phyloP scores from a whole-genome alignment of 1,284 basidiomycete species.

The Cryptococcus sp. region DNA sequence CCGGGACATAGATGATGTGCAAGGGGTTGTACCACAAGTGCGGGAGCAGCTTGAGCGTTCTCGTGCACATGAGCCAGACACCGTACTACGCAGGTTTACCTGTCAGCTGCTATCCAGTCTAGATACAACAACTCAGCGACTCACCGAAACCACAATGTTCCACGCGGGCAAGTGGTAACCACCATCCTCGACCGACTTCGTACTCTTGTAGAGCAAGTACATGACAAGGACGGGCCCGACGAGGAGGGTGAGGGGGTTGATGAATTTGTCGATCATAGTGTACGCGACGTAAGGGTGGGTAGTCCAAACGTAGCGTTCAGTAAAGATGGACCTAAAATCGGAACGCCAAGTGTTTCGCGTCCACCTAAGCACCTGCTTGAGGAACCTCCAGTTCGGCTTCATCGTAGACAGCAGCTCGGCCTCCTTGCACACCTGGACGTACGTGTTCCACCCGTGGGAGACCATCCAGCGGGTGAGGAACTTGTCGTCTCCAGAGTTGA shows the following conservation, averaged over 20 bases:
- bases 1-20: constrained; percentile 82
- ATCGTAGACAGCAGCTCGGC: constrained; percentile 86
- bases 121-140: constrained; percentile 5
- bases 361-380: constrained; percentile 89
- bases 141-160: constrained; percentile 62
- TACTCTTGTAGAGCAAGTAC: constrained; percentile 73
- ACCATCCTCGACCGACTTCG: constrained; percentile 62
- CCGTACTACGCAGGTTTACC: constrained; percentile 56
- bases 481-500: constrained; percentile 90
- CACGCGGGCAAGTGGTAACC: constrained; percentile 88
- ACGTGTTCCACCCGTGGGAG: constrained; percentile 86
- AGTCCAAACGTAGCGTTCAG: constrained; percentile 81
- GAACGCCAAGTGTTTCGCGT: constrained; percentile 90
- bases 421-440: constrained; percentile 85
- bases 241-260: constrained; percentile 84
- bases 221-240: constrained; percentile 74
- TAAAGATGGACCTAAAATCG: constrained; percentile 81
- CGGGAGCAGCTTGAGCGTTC: constrained; percentile 80
- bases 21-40: constrained; percentile 80
- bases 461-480: constrained; percentile 96
- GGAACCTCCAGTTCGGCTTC: constrained; percentile 92
- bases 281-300: constrained; percentile 84
- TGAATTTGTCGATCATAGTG: constrained; percentile 89
- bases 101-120: neutral
- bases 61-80: constrained; percentile 76